Evolutionary conservation across 176 grass and related monocot genomes (phyloP).

Genomic region (Pharus latifolius): DNA sequence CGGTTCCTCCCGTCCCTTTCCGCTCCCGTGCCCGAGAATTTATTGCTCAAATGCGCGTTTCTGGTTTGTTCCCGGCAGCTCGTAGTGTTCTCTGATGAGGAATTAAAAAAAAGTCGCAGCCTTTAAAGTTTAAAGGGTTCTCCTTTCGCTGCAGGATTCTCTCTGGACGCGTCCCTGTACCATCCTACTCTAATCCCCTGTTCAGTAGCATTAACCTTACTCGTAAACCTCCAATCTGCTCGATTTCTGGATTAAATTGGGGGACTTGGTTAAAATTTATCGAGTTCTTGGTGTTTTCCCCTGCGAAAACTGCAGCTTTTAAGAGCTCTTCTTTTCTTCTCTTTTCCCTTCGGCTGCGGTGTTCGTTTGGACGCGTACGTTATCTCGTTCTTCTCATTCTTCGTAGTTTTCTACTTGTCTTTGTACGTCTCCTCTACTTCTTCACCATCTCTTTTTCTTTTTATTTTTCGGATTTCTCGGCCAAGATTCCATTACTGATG

Average conservation of each 20-base stretch:
- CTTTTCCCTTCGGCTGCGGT: constrained; percentile 21
- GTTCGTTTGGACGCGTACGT: not conserved
- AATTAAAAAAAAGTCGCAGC: not conserved
- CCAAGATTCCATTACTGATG: no score
- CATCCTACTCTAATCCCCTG: not conserved
- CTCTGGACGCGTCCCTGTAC: not conserved
- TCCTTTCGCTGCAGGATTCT: constrained; percentile 18
- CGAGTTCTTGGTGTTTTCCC: constrained; percentile 21
- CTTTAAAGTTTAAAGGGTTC: constrained; percentile 30
- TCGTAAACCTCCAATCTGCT: not conserved
- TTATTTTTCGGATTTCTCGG: no score
- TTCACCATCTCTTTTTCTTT: not conserved
- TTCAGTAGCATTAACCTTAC: not conserved
- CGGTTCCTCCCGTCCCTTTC: constrained; percentile 35
- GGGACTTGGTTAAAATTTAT: constrained; percentile 1
- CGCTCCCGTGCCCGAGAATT: constrained; percentile 44
- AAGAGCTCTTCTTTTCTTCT: not conserved
- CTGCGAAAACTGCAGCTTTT: not conserved
- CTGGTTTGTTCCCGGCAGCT: not conserved
- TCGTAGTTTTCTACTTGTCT: not conserved
- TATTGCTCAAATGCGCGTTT: constrained; percentile 29
- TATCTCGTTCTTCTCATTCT: not conserved
- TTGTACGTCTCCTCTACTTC: not conserved
- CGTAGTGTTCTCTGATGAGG: not conserved
- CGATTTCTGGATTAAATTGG: not conserved